phyloP scores from a whole-genome alignment of 2,329 filamentous ascomycete genomes.

The Scortechinia acanthostroma region DNA sequence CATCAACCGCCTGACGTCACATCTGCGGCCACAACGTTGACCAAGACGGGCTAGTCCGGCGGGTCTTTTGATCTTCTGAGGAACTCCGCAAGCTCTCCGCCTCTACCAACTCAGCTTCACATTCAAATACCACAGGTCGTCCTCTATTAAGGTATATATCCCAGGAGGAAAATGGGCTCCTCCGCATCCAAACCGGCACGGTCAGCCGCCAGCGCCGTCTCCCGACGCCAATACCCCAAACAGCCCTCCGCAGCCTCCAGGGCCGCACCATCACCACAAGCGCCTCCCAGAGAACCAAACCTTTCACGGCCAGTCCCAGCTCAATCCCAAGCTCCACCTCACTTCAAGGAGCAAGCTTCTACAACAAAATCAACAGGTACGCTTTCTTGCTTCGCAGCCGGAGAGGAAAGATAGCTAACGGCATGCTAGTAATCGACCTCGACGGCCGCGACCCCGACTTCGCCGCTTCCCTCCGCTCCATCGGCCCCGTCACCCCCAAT shows the following conservation, averaged over 20 bases:
- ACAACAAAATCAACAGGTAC: background rate
- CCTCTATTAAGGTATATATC: background rate
- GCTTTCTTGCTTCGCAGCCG: background rate
- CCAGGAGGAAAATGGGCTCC: background rate
- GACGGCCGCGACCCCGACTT: conserved; percentile 1
- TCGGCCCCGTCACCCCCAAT: background rate
- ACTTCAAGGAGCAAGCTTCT: background rate
- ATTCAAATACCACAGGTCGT: background rate
- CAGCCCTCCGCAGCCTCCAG: background rate
- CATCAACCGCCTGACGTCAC: background rate
- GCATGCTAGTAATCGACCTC: background rate
- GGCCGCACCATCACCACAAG: background rate
- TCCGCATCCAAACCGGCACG: background rate
- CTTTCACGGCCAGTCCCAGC: background rate
- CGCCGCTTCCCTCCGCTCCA: background rate
- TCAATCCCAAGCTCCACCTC: background rate
- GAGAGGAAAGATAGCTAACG: background rate
- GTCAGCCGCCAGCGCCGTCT: background rate
- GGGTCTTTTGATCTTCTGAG: too few species aligned
- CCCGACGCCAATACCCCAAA: conserved; percentile 1
- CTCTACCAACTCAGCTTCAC: background rate
- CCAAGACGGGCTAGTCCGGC: background rate
- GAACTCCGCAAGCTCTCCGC: background rate
- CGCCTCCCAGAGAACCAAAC: background rate
- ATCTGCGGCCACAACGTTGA: too few species aligned